phyloP scores from a whole-genome alignment of 1,284 basidiomycete genomes.

The Trichosporon inkin region DNA sequence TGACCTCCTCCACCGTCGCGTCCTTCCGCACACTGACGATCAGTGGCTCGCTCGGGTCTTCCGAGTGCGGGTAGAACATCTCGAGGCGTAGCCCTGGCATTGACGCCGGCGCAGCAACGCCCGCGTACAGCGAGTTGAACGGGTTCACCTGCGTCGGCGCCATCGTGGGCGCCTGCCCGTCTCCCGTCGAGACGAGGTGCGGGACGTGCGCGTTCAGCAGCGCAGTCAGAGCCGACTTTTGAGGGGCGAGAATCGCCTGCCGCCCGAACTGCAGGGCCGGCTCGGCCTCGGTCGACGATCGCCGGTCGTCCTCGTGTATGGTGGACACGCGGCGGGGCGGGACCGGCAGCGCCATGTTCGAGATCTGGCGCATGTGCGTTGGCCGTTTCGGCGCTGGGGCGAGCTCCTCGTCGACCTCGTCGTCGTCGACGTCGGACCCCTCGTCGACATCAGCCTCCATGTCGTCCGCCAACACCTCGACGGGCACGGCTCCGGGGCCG shows the following conservation, averaged over 20 bases:
- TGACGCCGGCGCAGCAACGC: constrained; percentile 47
- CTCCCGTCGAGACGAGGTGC: constrained; percentile 32
- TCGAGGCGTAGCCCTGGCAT: constrained; percentile 58
- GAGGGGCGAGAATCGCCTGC: neutral
- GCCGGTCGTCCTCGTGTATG: constrained; percentile 25
- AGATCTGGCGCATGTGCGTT: constrained; percentile 3
- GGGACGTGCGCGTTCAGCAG: constrained; percentile 42
- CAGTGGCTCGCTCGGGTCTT: constrained; percentile 56
- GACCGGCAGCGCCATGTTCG: neutral
- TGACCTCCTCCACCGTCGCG: constrained; percentile 89
- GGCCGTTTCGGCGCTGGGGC: constrained; percentile 9
- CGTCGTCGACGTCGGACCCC: constrained; percentile 34
- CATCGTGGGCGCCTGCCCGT: constrained; percentile 9
- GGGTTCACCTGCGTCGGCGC: constrained; percentile 35
- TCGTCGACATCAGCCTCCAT: constrained; percentile 42
- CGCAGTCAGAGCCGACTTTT: constrained; percentile 36
- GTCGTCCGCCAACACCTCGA: constrained; percentile 27
- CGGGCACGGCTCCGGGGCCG: neutral
- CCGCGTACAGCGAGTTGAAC: constrained; percentile 50
- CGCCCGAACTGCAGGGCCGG: constrained; percentile 27
- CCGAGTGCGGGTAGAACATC: constrained; percentile 83
- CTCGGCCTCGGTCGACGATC: constrained; percentile 26
- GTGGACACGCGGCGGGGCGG: constrained; percentile 13
- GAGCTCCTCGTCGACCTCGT: constrained; percentile 27
- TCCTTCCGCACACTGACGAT: constrained; percentile 70